Conservation (phyloP, 108 stramenopile species). For the Pseudonitzschia multistriata region DNA sequence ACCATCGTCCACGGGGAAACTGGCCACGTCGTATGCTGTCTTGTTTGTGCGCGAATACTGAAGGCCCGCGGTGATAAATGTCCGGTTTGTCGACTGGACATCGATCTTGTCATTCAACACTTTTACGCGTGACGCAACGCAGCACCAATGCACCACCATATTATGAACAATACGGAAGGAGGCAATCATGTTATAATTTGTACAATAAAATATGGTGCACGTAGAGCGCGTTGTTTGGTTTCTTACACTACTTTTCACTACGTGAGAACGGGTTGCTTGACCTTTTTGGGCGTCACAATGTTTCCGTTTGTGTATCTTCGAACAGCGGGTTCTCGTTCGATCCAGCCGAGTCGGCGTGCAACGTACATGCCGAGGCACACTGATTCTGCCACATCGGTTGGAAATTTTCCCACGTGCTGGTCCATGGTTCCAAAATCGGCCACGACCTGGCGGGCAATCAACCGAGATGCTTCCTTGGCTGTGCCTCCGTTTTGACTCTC, state of each 20-base stretch:
- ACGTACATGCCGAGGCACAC: constrained; percentile 40
- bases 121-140: constrained; percentile 86
- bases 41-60: constrained; percentile 83
- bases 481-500: constrained; percentile 24
- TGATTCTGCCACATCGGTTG: constrained; percentile 49
- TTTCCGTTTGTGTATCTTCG: constrained; percentile 45
- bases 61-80: constrained; percentile 75
- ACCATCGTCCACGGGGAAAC: constrained; percentile 92
- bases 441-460: constrained; percentile 50
- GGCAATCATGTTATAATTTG: no score
- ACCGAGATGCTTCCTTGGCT: constrained; percentile 45
- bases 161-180: background rate
- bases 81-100: constrained; percentile 64
- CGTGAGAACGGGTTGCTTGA: background rate
- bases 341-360: constrained; percentile 40
- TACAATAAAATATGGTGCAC: no score
- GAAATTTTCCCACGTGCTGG: constrained; percentile 33
- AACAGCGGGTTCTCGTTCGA: constrained; percentile 30
- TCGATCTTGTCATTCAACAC: constrained; percentile 79
- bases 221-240: no score
- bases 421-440: constrained; percentile 20
- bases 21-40: constrained; percentile 91
- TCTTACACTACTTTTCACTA: no score
- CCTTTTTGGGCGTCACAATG: constrained; percentile 34
- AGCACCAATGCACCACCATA: no score